These are phyloP conservation scores for Aureobasidium melanogenum DNA, from an alignment of 2,329 filamentous ascomycete species.

Conservation along the genomic window DNA sequence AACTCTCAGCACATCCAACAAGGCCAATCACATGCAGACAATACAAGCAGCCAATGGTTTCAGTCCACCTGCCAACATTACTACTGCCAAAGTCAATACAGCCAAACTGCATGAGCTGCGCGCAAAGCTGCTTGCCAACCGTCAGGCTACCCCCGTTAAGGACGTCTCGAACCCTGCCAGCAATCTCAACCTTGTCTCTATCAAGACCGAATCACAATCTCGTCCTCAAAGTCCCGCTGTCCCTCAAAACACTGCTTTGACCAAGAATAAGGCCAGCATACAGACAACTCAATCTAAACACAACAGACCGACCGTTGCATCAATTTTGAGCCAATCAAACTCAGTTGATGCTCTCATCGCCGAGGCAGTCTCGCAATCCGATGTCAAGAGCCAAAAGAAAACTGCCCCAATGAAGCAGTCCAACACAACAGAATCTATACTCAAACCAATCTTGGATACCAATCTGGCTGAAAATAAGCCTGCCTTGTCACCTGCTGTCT, in stretches of 20 bases:
- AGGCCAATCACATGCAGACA: neutral
- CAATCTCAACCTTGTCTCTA: neutral
- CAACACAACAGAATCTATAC: neutral
- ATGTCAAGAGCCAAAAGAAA: slow-evolving; percentile 5
- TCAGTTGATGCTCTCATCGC: slow-evolving; percentile 18
- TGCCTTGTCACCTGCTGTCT: neutral
- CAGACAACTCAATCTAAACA: neutral
- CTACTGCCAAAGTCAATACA: neutral
- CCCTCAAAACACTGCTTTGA: neutral
- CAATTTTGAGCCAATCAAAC: neutral
- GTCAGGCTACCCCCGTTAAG: neutral
- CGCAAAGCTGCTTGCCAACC: neutral
- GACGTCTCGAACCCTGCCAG: neutral
- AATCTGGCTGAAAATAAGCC: neutral
- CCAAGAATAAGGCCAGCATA: neutral
- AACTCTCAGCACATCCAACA: neutral
- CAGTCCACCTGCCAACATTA: neutral
- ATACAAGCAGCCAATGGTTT: neutral
- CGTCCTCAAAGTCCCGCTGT: neutral
- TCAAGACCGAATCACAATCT: neutral
- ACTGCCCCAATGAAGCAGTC: slow-evolving; percentile 1
- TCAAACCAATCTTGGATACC: neutral
- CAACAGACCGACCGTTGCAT: slow-evolving; percentile 1
- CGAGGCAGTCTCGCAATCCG: slow-evolving; percentile 16
- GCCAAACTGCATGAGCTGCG: slow-evolving; percentile 4